phyloP scores from a whole-genome alignment of 805 yeast genomes.

The Teunomyces funiuensis region DNA sequence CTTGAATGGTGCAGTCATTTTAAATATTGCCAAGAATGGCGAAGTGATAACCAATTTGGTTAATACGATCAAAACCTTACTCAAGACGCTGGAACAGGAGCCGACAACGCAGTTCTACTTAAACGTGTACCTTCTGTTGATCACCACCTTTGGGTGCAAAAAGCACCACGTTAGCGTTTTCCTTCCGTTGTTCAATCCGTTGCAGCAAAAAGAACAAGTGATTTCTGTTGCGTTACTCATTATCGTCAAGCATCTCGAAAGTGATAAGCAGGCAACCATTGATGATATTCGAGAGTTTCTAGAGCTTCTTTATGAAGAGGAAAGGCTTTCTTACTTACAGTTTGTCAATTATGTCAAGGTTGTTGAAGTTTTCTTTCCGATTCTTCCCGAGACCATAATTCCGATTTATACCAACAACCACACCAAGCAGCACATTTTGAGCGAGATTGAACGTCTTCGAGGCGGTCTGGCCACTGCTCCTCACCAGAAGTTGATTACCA shows the following conservation, averaged over 20 bases:
- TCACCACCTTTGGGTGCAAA: conserved; percentile 18
- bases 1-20: conserved; percentile 13
- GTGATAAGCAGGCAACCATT: conserved; percentile 12
- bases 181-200: conserved; percentile 18
- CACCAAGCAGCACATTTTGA: conserved; percentile 17
- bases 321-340: conserved; percentile 6
- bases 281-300: conserved; percentile 22
- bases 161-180: conserved; percentile 22
- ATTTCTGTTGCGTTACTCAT: conserved; percentile 21
- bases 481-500: conserved; percentile 6
- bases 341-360: conserved; percentile 22
- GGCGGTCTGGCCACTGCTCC: conserved; percentile 6
- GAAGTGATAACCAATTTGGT: conserved; percentile 9
- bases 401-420: conserved; percentile 21
- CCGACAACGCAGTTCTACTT: conserved; percentile 10
- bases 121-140: conserved; percentile 19
- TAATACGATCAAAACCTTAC: conserved; percentile 6
- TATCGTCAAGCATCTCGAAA: conserved; percentile 20
- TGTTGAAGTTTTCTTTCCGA: conserved; percentile 27
- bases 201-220: conserved; percentile 10
- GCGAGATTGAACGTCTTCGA: background rate
- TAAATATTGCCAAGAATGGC: conserved; percentile 11
- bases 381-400: conserved; percentile 23
- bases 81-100: conserved; percentile 3
- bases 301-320: conserved; percentile 19